Percentiles rank a stretch among this genome's conserved stretches.
These are phyloP conservation scores for Fusarium brevicatenulatum DNA, from an alignment of 2,329 filamentous ascomycete species.

Conservation along the genomic window DNA sequence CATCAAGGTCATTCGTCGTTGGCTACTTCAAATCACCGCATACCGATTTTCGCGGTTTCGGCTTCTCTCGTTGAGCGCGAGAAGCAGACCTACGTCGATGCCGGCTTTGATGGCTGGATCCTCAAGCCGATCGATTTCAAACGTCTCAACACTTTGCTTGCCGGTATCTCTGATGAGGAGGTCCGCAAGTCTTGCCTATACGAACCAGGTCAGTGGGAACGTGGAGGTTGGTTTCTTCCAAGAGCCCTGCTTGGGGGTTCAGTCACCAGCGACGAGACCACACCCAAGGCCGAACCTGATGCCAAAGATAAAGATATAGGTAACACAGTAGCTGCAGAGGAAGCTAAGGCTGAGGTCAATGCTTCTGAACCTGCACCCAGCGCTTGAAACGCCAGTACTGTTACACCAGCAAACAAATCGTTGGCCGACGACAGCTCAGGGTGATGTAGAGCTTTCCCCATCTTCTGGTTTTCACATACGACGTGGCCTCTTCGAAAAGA, in stretches of 20 bases:
- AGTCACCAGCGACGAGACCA: slow-evolving; percentile 39
- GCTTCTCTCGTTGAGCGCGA: slow-evolving; percentile 81
- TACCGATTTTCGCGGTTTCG: slow-evolving; percentile 88
- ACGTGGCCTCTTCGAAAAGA: not conserved
- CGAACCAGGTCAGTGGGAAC: slow-evolving; percentile 78
- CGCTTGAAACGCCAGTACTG: not conserved
- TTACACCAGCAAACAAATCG: not conserved
- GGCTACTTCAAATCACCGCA: slow-evolving; percentile 69
- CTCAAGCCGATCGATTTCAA: slow-evolving; percentile 88
- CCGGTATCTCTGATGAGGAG: slow-evolving; percentile 72
- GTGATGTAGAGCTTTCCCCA: not conserved
- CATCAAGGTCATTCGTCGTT: slow-evolving; percentile 65
- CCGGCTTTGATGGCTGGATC: slow-evolving; percentile 91
- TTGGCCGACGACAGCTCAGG: not conserved
- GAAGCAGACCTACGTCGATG: slow-evolving; percentile 74
- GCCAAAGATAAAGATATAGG: slow-evolving; percentile 31
- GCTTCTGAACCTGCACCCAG: not conserved
- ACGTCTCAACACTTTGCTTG: slow-evolving; percentile 74
- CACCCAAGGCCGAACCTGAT: slow-evolving; percentile 42
- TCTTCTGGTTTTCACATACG: not conserved
- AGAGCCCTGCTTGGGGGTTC: slow-evolving; percentile 17
- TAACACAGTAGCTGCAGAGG: not conserved
- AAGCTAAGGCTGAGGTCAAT: not conserved
- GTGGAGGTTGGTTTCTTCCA: slow-evolving; percentile 80
- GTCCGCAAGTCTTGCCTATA: slow-evolving; percentile 73